A percentile compares a stretch with the other conserved stretches of the same genome.
Conservation (phyloP, 2,329 filamentous ascomycete species). For the Ophiocordyceps sinensis region DNA sequence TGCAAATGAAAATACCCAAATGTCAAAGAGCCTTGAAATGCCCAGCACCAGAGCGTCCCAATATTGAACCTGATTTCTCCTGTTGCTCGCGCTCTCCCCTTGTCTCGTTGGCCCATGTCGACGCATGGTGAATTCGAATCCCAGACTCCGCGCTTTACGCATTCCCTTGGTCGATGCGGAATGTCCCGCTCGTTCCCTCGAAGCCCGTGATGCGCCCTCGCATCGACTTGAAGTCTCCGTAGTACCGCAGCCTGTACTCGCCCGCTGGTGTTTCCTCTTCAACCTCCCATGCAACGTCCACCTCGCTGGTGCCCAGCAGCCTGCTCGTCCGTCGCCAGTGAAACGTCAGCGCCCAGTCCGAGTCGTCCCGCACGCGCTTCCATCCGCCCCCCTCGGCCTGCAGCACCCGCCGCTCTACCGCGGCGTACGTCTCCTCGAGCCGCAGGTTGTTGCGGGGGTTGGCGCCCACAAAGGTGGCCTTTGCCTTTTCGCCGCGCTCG, state of each 20-base stretch:
- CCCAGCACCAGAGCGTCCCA: too few relatives aligned
- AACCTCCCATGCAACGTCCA: constrained; percentile 65
- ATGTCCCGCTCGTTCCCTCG: constrained; percentile 47
- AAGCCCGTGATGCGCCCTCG: constrained; percentile 45
- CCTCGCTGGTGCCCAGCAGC: constrained; percentile 60
- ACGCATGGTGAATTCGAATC: not conserved
- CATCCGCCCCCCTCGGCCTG: constrained; percentile 28
- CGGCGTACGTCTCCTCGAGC: constrained; percentile 62
- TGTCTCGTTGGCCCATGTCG: not conserved
- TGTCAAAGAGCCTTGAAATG: too few relatives aligned
- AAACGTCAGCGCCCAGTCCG: constrained; percentile 71
- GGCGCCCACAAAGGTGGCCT: constrained; percentile 63
- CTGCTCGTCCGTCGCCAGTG: constrained; percentile 62
- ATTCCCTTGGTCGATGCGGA: constrained; percentile 14
- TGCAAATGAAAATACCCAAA: too few relatives aligned
- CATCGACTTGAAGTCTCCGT: constrained; percentile 60
- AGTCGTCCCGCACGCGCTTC: constrained; percentile 56
- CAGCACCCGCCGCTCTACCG: constrained; percentile 41
- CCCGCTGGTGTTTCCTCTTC: constrained; percentile 44
- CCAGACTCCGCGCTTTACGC: not conserved
- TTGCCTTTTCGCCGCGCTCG: constrained; percentile 41
- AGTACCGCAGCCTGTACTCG: constrained; percentile 65
- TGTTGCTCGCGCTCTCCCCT: too few relatives aligned
- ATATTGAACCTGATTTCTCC: too few relatives aligned
- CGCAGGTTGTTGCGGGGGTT: constrained; percentile 80